Percentiles rank a stretch among this genome's conserved stretches.
Evolutionary conservation across 345 rosid species (phyloP).

Genomic region (Rhizophora apiculata): DNA sequence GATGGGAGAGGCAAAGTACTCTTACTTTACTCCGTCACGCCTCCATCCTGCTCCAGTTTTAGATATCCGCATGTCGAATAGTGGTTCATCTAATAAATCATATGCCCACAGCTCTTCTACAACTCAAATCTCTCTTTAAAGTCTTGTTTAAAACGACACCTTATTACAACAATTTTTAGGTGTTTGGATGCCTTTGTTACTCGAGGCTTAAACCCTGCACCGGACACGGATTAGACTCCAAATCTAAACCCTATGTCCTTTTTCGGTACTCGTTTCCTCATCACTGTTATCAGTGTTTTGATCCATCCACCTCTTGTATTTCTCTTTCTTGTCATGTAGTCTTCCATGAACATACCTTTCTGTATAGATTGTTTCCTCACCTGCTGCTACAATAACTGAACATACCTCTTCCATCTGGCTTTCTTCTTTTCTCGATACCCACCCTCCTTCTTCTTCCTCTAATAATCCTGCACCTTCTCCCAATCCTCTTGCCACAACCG

Average conservation of each 20-base stretch:
- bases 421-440: too few relatives aligned
- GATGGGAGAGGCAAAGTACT: neutral
- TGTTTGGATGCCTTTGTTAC: constrained; percentile 7
- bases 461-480: too few relatives aligned
- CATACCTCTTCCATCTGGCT: too few relatives aligned
- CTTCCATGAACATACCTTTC: neutral
- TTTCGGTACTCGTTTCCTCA: neutral
- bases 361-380: neutral
- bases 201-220: neutral
- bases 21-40: neutral
- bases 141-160: neutral
- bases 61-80: neutral
- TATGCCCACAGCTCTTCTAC: neutral
- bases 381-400: neutral
- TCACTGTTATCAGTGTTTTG: neutral
- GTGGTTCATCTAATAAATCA: neutral
- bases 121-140: neutral
- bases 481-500: neutral
- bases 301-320: neutral
- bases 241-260: neutral
- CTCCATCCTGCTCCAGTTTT: neutral
- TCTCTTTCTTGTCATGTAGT: neutral
- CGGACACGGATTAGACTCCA: neutral
- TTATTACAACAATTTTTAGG: neutral
- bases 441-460: too few relatives aligned